Base-by-base conservation (phyloP, 345 rosid genomes). In the Rubroshorea leprosula region DNA sequence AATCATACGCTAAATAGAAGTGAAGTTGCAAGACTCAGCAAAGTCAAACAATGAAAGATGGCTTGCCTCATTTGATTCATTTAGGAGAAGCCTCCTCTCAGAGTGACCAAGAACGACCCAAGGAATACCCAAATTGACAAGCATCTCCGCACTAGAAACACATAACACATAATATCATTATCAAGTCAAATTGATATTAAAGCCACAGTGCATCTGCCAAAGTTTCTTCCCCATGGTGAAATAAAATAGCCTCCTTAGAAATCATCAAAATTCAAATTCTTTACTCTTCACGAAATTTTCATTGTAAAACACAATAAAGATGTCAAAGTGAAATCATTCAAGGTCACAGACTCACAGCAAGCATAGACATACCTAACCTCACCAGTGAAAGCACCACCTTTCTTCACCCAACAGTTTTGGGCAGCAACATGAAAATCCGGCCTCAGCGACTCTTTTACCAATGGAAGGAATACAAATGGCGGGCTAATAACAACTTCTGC, bases 81-180 rank as follows among this genome's bases (percentile, higher is more conserved):
- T 78, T 21, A 88, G 65, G 48, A 88, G 48, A 49, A 58, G 80
- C 58, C 98, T 81, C 65, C 96, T 88, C 61, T 88, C 96, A 55
- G 96, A 91, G 67, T 92, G 98, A 47, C 96, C 96, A 63, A 91
- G 83, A 68, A 91, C 85, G 68, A 91, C 96, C 96, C 98, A 91
- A 8, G 88, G 86, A 73, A 91, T 74, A 26, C 53, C 74, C 80
- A 91, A 70, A 72, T 84, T 83, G 64, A 71, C 76, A 62, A 92
- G 95, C 98, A 92, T 92, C 77, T 92, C 95, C 0, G 95, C 96
- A 67, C 96, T 92, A 68, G 39, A 68, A 60, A 46, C 15, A 66
- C 27, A 69, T 18, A 68, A 18, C 51, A 62, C 21, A 19, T 6
- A 16, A 60, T 6, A 35, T 68, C 41, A 3, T 8, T 3, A 35